Evolutionary conservation across 495 filamentous ascomycete species (phyloP).

Genomic region (Lophiotrema nucula): DNA sequence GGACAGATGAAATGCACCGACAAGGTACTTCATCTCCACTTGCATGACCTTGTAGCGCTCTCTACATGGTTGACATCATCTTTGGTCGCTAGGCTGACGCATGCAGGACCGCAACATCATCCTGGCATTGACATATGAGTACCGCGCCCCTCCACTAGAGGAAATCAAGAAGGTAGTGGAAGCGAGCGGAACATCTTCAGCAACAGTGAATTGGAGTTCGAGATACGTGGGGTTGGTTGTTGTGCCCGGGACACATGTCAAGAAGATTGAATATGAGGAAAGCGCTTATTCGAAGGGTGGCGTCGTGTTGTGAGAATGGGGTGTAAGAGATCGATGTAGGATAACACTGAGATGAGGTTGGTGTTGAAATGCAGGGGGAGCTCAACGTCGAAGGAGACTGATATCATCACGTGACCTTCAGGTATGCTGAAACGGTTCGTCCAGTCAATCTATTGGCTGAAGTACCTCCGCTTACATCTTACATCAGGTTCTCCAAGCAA

Average conservation of each 20-base stretch:
- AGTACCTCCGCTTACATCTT: too few species aligned
- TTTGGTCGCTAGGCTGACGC: too few species aligned
- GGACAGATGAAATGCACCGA: slow-evolving; percentile 94
- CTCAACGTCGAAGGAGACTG: too few species aligned
- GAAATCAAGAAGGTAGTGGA: slow-evolving; percentile 24
- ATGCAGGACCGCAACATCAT: slow-evolving; percentile 78
- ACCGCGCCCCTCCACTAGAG: slow-evolving; percentile 62
- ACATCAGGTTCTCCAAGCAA: too few species aligned
- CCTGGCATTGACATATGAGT: slow-evolving; percentile 80
- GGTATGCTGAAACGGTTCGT: too few species aligned
- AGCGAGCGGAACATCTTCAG: slow-evolving; percentile 39
- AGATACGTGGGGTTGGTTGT: slow-evolving; percentile 88
- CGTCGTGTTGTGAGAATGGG: slow-evolving; percentile 21
- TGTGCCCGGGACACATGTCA: slow-evolving; percentile 80
- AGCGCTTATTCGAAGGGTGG: slow-evolving; percentile 9
- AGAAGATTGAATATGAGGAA: slow-evolving; percentile 85
- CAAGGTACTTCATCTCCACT: slow-evolving; percentile 64
- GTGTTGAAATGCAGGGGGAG: too few species aligned
- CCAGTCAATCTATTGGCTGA: too few species aligned
- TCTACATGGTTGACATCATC: too few species aligned
- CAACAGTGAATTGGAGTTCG: slow-evolving; percentile 68
- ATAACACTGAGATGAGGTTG: too few species aligned
- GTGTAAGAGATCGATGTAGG: too few species aligned
- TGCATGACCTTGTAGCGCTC: too few species aligned
- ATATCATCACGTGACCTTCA: too few species aligned